Evolutionary conservation across 805 yeast species (phyloP), one percentile per base, ranked within the genome.

Genomic region (Cephaloascus albidus): DNA sequence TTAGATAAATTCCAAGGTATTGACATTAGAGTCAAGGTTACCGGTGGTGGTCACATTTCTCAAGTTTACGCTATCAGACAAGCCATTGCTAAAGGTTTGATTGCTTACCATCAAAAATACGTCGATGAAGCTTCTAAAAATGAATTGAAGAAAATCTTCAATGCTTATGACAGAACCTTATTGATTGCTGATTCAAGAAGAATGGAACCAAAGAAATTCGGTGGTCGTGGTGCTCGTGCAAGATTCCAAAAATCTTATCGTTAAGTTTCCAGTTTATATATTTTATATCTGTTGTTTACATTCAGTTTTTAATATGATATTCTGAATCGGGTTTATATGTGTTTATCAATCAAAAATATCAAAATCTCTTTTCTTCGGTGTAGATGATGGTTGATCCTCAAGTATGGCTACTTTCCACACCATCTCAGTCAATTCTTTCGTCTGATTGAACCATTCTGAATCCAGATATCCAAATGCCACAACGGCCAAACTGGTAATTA

Each of bases 171-270:
- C 90, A 89, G 96, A 82, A 87, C 97, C 71, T 84, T 93, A 71
- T 84, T 93, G 77, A 93, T 93, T 72, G 97, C 98, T 63, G 98
- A 93, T 74, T 78, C 97, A 62, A 88, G 98, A 85, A 90, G 95
- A 84, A 83, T 89, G 84, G 98, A 93, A 81, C 98, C 98, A 83
- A 93, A 93, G 97, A 93, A 93, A 82, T 93, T 93, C 81, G 98
- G 98, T 81, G 98, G 98, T 82, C 95, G 95, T 75, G 98, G 98
- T 86, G 98, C 98, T 78, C 93, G 98, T 81, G 93, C 98, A 69
- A 90, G 97, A 80, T 90, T 86, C 97, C 98, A 93, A 83, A 93
- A 93, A 75, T 93, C 98, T 72, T 93, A 93, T 93, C 98, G 98
- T 89, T 93, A 90, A 76, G 49, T 6, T 8, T 8, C 12, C 10